These are phyloP conservation scores for Microbotryum silenes-acaulis DNA, from an alignment of 1,284 basidiomycete genomes.

Conservation along the genomic window DNA sequence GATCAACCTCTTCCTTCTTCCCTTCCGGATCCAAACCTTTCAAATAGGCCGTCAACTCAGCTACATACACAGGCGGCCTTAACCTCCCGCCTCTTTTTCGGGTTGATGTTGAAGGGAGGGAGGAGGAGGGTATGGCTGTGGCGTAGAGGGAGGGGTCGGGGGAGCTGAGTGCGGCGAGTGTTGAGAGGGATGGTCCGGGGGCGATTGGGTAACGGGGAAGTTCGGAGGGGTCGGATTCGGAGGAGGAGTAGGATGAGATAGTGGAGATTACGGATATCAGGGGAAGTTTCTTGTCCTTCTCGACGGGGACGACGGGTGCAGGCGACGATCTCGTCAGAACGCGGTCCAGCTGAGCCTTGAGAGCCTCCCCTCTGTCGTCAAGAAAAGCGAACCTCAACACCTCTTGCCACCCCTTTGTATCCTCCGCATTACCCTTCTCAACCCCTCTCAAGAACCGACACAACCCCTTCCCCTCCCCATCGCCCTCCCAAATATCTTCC, in stretches of 20 bases:
- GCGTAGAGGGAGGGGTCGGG: conserved; percentile 26
- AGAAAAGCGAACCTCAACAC: not conserved
- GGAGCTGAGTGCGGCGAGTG: conserved; percentile 14
- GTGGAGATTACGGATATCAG: conserved; percentile 28
- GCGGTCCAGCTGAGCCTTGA: not conserved
- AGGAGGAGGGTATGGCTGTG: conserved; percentile 18
- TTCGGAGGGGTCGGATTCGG: conserved; percentile 24
- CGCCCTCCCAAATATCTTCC: conserved; percentile 65
- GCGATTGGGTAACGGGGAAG: conserved; percentile 25
- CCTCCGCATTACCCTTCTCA: conserved; percentile 50
- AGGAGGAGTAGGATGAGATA: conserved; percentile 9
- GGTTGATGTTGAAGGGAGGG: conserved; percentile 20
- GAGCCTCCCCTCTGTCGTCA: not conserved
- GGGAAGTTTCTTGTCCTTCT: conserved; percentile 10
- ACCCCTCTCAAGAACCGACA: conserved; percentile 48
- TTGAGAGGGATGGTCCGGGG: conserved; percentile 3
- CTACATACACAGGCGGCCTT: conserved; percentile 40
- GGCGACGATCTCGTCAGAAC: not conserved
- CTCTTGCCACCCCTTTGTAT: conserved; percentile 11
- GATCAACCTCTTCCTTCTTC: conserved; percentile 52
- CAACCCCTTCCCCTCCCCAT: conserved; percentile 55
- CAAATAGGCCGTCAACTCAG: conserved; percentile 39
- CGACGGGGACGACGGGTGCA: conserved; percentile 1
- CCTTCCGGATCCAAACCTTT: conserved; percentile 35
- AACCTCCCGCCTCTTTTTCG: conserved; percentile 19